A percentile compares a stretch with the other conserved stretches of the same genome.
Evolutionary conservation across 2,329 filamentous ascomycete genomes (phyloP).

Genomic region (Aspergillus sclerotialis): DNA sequence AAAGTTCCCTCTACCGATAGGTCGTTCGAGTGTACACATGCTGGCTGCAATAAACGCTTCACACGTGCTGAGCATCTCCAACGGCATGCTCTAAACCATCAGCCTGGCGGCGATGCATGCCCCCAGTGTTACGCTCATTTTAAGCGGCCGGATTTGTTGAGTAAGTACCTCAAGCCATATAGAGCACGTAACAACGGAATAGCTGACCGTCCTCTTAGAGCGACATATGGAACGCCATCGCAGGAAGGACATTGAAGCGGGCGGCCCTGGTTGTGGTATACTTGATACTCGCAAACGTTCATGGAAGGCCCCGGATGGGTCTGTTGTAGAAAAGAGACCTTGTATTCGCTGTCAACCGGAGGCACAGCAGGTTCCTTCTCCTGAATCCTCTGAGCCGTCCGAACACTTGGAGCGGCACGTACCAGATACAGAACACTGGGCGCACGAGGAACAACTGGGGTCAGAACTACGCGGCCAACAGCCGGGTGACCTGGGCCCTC

Average conservation of each 20-base stretch:
- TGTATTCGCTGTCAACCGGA: no score
- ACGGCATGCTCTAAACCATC: conserved; percentile 52
- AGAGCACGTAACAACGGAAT: no score
- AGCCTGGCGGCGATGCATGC: conserved; percentile 45
- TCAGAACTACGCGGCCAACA: no score
- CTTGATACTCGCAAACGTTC: conserved; percentile 46
- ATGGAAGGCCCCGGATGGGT: conserved; percentile 42
- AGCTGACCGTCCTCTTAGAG: no score
- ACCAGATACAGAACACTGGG: no score
- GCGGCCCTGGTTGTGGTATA: conserved; percentile 39
- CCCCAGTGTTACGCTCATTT: conserved; percentile 55
- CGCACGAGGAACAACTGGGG: no score
- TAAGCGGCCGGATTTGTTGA: conserved; percentile 53
- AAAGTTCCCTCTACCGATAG: no score
- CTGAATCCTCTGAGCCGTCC: no score
- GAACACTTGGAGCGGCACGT: no score
- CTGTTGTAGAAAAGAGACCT: conserved; percentile 40
- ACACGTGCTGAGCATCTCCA: conserved; percentile 53
- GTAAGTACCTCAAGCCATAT: conserved; percentile 38
- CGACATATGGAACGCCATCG: conserved; percentile 50
- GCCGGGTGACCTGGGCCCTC: no score
- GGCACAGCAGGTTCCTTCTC: no score
- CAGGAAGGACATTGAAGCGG: conserved; percentile 47
- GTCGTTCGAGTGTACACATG: no score
- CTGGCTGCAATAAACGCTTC: conserved; percentile 48